Conservation (phyloP, 1,284 basidiomycete species). For the Ceratobasidium sp. region DNA sequence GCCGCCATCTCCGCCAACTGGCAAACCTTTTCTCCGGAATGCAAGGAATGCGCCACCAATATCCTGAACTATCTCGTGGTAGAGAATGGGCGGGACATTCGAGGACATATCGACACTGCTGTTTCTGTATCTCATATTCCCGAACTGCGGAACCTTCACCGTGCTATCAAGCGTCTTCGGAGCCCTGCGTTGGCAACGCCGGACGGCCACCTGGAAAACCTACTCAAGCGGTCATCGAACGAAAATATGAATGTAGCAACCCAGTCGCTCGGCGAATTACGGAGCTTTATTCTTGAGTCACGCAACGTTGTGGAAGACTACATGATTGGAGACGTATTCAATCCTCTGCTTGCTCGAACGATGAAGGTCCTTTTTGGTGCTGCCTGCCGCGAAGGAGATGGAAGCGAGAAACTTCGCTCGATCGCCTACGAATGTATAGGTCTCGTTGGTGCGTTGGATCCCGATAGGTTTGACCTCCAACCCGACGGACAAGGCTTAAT, state of each 20-base stretch:
- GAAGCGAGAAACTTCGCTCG: conserved; percentile 74
- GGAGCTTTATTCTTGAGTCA: conserved; percentile 70
- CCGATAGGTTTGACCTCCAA: conserved; percentile 87
- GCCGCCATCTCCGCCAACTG: conserved; percentile 88
- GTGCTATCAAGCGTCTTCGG: conserved; percentile 66
- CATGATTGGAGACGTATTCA: conserved; percentile 88
- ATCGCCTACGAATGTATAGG: conserved; percentile 93
- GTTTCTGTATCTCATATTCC: conserved; percentile 81
- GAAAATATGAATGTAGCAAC: conserved; percentile 87
- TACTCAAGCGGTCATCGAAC: conserved; percentile 81
- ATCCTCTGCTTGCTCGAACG: conserved; percentile 79
- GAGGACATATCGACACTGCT: conserved; percentile 77
- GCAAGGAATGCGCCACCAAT: conserved; percentile 69
- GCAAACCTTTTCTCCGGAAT: conserved; percentile 71
- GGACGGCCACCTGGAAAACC: conserved; percentile 64
- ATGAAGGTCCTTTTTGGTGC: conserved; percentile 79
- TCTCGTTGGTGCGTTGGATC: conserved; percentile 94
- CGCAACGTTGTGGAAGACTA: conserved; percentile 71
- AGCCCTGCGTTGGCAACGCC: conserved; percentile 55
- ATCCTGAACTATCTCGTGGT: conserved; percentile 82
- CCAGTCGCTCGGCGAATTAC: conserved; percentile 85
- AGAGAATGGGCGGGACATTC: conserved; percentile 70
- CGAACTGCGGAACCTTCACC: conserved; percentile 69
- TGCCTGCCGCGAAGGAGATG: conserved; percentile 83
- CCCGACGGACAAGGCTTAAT: conserved; percentile 76